These are phyloP conservation scores for Angomonas deanei DNA, from an alignment of 208 protist species.

Conservation along the genomic window DNA sequence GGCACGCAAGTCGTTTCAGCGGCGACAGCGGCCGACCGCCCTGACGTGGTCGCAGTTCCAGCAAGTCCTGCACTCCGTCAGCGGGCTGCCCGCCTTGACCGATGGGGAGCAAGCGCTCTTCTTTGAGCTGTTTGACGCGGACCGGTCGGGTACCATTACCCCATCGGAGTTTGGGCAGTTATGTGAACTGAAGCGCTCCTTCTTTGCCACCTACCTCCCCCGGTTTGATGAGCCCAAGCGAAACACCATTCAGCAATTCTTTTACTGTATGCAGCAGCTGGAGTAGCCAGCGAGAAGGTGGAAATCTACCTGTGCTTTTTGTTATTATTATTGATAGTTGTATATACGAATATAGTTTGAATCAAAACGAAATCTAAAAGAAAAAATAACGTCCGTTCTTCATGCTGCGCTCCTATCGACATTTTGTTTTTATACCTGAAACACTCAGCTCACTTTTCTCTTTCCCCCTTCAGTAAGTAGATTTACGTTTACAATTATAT, in stretches of 20 bases:
- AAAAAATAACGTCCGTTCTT: neutral
- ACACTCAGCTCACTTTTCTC: no score
- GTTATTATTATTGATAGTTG: neutral
- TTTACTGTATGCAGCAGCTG: conserved; percentile 76
- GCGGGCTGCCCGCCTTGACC: conserved; percentile 26
- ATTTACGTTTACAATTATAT: no score
- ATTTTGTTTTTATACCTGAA: no score
- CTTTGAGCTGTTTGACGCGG: conserved; percentile 42
- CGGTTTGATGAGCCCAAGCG: conserved; percentile 44
- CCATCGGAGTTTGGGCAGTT: conserved; percentile 49
- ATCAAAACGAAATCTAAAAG: neutral
- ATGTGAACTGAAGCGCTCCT: conserved; percentile 30
- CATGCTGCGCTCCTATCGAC: no score
- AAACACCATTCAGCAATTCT: conserved; percentile 59
- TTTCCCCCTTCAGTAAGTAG: no score
- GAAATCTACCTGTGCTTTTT: neutral
- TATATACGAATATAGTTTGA: neutral
- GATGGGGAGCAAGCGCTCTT: conserved; percentile 34
- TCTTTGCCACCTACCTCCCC: conserved; percentile 38
- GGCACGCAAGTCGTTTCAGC: neutral
- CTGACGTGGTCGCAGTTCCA: conserved; percentile 46
- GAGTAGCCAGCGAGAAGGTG: conserved; percentile 14
- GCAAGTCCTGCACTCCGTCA: conserved; percentile 26
- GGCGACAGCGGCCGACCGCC: conserved; percentile 29
- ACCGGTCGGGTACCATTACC: conserved; percentile 50